phyloP scores from a whole-genome alignment of 2,329 filamentous ascomycete genomes.

The Neopestalotiopsis clavispora region DNA sequence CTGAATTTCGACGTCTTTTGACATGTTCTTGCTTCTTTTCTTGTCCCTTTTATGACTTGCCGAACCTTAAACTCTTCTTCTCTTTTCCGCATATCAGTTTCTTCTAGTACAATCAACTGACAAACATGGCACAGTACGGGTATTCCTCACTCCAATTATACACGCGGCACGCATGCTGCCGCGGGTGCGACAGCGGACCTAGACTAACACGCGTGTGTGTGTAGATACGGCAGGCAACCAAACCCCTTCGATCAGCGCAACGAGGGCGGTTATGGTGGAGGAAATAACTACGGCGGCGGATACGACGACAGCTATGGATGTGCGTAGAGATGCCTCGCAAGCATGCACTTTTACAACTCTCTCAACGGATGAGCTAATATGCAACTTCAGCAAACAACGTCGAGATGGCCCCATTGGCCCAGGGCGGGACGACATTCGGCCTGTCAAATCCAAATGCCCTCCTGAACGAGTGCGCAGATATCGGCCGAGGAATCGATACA shows the following conservation, averaged over 20 bases:
- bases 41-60: not conserved
- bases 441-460: conserved; percentile 73
- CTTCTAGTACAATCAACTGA: conserved; percentile 34
- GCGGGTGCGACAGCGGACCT: conserved; percentile 16
- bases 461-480: conserved; percentile 82
- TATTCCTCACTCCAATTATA: conserved; percentile 38
- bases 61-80: conserved; percentile 17
- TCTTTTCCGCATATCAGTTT: conserved; percentile 28
- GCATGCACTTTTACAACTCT: not conserved
- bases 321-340: conserved; percentile 30
- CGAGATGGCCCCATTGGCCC: conserved; percentile 72
- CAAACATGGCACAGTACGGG: conserved; percentile 58
- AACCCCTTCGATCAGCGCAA: conserved; percentile 66
- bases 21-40: not conserved
- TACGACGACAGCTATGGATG: conserved; percentile 42
- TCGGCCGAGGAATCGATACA: conserved; percentile 77
- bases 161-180: conserved; percentile 13
- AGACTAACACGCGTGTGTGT: conserved; percentile 35
- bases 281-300: conserved; percentile 19
- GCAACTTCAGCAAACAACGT: conserved; percentile 53
- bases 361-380: conserved; percentile 15
- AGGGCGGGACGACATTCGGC: conserved; percentile 53
- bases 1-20: not conserved
- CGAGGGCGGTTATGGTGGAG: conserved; percentile 35
- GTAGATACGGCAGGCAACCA: conserved; percentile 57